Conservation (phyloP, 805 yeast genomes). For the Metschnikowia gelsemii region DNA sequence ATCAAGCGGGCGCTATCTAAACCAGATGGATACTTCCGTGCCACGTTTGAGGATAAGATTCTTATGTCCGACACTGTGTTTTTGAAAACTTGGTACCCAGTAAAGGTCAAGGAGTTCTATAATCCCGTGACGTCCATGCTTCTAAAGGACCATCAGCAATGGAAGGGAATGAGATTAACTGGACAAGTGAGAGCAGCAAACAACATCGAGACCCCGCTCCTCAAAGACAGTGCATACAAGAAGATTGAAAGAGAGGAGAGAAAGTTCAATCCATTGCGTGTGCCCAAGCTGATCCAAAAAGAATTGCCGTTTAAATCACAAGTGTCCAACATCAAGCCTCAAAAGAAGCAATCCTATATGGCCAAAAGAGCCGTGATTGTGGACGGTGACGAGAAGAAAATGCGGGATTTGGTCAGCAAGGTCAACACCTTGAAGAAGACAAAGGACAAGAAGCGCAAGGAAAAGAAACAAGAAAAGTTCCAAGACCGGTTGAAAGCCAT, state of each 20-base stretch:
- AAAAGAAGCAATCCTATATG: slow-evolving; percentile 76
- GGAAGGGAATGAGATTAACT: slow-evolving; percentile 96
- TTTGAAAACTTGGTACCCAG: slow-evolving; percentile 96
- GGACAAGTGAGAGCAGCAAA: slow-evolving; percentile 86
- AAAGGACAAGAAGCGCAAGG: slow-evolving; percentile 73
- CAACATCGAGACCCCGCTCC: slow-evolving; percentile 60
- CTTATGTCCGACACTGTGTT: slow-evolving; percentile 87
- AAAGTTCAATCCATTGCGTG: slow-evolving; percentile 81
- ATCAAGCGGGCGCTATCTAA: slow-evolving; percentile 90
- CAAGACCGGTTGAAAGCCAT: slow-evolving; percentile 70
- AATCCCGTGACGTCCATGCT: slow-evolving; percentile 94
- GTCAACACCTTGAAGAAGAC: slow-evolving; percentile 81
- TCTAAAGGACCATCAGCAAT: slow-evolving; percentile 70
- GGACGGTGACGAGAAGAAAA: slow-evolving; percentile 90
- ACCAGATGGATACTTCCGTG: slow-evolving; percentile 95
- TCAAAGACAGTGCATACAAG: slow-evolving; percentile 49
- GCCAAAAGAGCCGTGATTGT: slow-evolving; percentile 90
- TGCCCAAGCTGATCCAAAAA: slow-evolving; percentile 75
- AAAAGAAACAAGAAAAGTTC: slow-evolving; percentile 73
- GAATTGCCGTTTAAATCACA: slow-evolving; percentile 91
- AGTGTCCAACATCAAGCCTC: slow-evolving; percentile 84
- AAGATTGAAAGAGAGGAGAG: slow-evolving; percentile 84
- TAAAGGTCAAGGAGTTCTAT: slow-evolving; percentile 83
- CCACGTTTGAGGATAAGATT: slow-evolving; percentile 94
- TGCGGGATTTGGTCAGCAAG: slow-evolving; percentile 83